Evolutionary conservation across 2,329 filamentous ascomycete genomes (phyloP), one percentile per base, ranked within the genome.

Genomic region (Aspergillus sp.): DNA sequence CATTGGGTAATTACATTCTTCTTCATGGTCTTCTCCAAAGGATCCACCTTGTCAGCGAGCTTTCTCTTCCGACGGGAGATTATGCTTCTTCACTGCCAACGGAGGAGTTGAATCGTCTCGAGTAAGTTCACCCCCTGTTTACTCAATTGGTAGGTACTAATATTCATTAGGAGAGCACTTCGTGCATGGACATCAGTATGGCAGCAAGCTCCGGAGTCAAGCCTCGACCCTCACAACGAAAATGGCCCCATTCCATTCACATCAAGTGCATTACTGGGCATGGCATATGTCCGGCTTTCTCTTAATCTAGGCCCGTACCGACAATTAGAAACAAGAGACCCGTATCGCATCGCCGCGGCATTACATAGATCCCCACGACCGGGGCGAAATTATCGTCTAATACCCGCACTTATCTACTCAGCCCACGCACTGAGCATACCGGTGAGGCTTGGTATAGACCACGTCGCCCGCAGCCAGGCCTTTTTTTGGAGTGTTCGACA

Each of bases 21-120:
- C 84, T 88, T 3, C 84, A 88, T 58, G 84, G 83, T 3, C 63
- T 89, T 20, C 77, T 88, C 9, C 85, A 88, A 57, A 83, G 87
- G 52, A 83, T 88, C 13, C 63, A 65, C 27, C 57, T 66, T 7
- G 62, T 65, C 13, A 64, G 61, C 46, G 63, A 66, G 43, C 50
- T 66, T 13, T 64, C 60, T 7, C 52, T 66, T 17, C 60, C 63
- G 9, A 62, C 61, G 10, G 59, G 62, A 4, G 60, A 60, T 23
- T 59, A 64, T n/a, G 56, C 60, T 5, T 53, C 58, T n/a, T 55
- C 54, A 3, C 53, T 64, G 10, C 62, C 62, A 10, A 66, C 61
- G 0, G 63, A 66, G 45, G 62, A 66, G 44, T 46, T 65, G 17
- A 65, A 65, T 35, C 64, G 65, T 51, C 53, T 66, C 6, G 63